Base-by-base conservation (phyloP, 768 basidiomycete species). In the Plicaturopsis crispa region DNA sequence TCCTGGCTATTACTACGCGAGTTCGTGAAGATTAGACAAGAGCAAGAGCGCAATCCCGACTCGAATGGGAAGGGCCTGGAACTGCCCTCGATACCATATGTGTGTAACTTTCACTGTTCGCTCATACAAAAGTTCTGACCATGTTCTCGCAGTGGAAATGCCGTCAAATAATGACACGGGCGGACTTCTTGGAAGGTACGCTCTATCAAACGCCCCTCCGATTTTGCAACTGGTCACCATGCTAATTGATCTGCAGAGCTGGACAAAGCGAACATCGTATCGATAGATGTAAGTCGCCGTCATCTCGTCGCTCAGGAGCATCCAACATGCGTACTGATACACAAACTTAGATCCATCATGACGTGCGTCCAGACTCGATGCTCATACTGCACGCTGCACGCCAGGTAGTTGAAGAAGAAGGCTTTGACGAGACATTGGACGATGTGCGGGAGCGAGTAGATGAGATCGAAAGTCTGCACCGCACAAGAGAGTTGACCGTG, bases 391-490 rank as follows among this genome's bases (percentile, higher is more conserved):
- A 75, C 38, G 81, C 85, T 35, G 84, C 84, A 24, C 66, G 72
- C 46, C 68, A 80, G 47, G 79, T 89, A 4, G 78, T 79, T 13
- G 67, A 72, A 17, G 80, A 80, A 54, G 77, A 82, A 33, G 87
- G 76, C 6, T 92, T 93, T 51, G 79, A 90, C 35, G 80, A 85
- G n/a, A 52, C 79, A 24, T 67, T 89, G 13, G 72, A 87, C 43
- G 68, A 66, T 36, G 88, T 89, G 4, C 67, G 84, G 35, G 75
- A 74, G 42, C 69, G 91, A 11, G 77, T 92, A 28, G 84, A 90
- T 56, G 82, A 86, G 57, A 92, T 93, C 50, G 90, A 93, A 61
- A 83, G 80, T 56, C 52, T 90, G 41, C 84, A 85, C 42, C 70
- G 85, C 31, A 88, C 85, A 17, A 63, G 82, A 40, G 84, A 88